Evolutionary conservation across 169 alveolate species (phyloP), one percentile per base, ranked within the genome.

Genomic region (Plasmodium chabaudi): DNA sequence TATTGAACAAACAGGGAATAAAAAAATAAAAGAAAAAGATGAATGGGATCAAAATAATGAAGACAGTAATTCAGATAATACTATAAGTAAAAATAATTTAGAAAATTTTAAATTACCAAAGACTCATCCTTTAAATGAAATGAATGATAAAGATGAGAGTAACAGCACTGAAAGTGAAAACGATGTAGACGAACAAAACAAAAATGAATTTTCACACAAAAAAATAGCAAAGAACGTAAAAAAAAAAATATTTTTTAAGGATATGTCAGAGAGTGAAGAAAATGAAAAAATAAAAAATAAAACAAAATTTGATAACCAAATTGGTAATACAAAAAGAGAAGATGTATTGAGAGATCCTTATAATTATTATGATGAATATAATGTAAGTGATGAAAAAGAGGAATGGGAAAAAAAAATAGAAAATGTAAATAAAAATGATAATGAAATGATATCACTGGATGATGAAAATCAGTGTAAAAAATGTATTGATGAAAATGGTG

Each of bases 31-130:
- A 15, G 63, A 15, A 15, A 55, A 55, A 12, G 21, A 12, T 4
- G 21, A 55, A 55, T 55, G 17, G 34, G 27, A 56, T 56, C 9
- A 56, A 9, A 56, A 23, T 56, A 13, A 56, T 56, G 13, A 17
- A 12, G 64, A 56, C n/a, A 56, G 23, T 17, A 56, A n/a, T 5
- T 34, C 42, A 3, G 42, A 34, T 34, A 34, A 34, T 12, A 42
- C 27, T 64, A 23, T 25, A n/a, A 49, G 61, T 39, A 55, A 49
- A 51, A 67, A 74, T 55, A 73, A 63, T n/a, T 47, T 77, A 15
- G 88, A 77, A 21, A 64, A 77, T 64, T 61, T 77, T 56, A 55
- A 63, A 13, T 51, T 77, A 9, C 88, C 88, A 10, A 53, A 56
- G 5, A 77, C 77, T 23, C 88, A 77, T 49, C 61, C 60, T 21